phyloP scores from a whole-genome alignment of 768 basidiomycete species.

The Galerina sulciceps region DNA sequence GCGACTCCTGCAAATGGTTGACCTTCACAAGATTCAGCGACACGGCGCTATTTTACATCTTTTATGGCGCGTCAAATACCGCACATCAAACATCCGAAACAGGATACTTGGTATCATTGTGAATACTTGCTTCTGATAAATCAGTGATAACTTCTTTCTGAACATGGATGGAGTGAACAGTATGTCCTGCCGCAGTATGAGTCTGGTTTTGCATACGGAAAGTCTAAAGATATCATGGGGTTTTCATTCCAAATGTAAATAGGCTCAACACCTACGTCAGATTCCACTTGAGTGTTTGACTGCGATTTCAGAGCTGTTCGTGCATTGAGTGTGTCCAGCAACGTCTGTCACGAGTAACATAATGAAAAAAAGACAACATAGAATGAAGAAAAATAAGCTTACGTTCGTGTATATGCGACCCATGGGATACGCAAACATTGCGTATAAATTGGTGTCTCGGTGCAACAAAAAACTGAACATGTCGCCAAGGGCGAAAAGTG shows the following conservation, averaged over 20 bases:
- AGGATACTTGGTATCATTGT: constrained; percentile 25
- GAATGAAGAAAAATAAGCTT: constrained; percentile 28
- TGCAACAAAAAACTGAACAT: constrained; percentile 44
- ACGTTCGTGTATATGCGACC: constrained; percentile 54
- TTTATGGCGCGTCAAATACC: not conserved
- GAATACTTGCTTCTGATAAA: constrained; percentile 5
- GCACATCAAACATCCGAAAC: constrained; percentile 15
- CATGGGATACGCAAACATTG: constrained; percentile 39
- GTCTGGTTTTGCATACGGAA: constrained; percentile 33
- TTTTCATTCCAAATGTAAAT: not conserved
- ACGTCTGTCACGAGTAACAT: constrained; percentile 32
- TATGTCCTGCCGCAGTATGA: constrained; percentile 19
- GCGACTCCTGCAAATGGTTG: not conserved
- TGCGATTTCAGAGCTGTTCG: constrained; percentile 39
- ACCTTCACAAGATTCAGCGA: not conserved
- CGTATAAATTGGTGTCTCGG: constrained; percentile 37
- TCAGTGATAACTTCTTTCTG: constrained; percentile 32
- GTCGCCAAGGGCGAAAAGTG: constrained; percentile 54
- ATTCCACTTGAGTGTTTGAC: constrained; percentile 31
- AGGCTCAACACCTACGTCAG: constrained; percentile 29
- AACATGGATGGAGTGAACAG: constrained; percentile 31
- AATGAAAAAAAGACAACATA: not conserved
- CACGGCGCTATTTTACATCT: not conserved
- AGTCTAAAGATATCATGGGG: constrained; percentile 6
- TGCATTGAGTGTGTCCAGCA: constrained; percentile 47